Conservation (phyloP, 108 stramenopile genomes). For the Cyclotella kingstonii region DNA sequence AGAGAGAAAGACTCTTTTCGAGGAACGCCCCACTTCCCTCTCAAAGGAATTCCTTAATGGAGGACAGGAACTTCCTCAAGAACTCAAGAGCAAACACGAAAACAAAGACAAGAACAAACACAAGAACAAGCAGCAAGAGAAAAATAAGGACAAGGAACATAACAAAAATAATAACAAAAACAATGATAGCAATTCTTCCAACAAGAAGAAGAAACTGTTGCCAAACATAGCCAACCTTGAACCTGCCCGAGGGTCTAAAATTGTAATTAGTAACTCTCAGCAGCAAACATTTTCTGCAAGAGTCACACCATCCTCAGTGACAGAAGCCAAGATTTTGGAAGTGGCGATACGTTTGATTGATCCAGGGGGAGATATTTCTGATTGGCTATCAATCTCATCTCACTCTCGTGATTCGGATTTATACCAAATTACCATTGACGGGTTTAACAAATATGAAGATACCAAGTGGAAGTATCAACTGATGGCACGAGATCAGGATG, state of each 20-base stretch:
- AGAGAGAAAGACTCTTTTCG: no score
- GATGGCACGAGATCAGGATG: slow-evolving; percentile 16
- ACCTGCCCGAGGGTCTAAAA: slow-evolving; percentile 3
- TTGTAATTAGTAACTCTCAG: neutral
- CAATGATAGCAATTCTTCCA: neutral
- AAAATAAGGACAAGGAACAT: slow-evolving; percentile 12
- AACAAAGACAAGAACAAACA: neutral
- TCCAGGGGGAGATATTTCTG: slow-evolving; percentile 1
- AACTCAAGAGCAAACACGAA: no score
- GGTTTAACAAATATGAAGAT: slow-evolving; percentile 11
- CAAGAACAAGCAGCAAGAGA: slow-evolving; percentile 8
- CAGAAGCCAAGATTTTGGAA: neutral
- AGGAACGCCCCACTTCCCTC: no score
- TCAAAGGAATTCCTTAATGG: neutral
- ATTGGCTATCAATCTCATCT: slow-evolving; percentile 17
- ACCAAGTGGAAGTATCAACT: slow-evolving; percentile 27
- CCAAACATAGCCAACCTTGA: neutral
- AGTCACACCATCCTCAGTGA: slow-evolving; percentile 9
- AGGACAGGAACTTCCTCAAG: slow-evolving; percentile 2
- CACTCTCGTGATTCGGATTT: neutral
- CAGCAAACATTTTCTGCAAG: slow-evolving; percentile 13
- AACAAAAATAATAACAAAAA: neutral
- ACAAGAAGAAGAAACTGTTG: slow-evolving; percentile 3
- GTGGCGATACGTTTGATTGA: slow-evolving; percentile 23
- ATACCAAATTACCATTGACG: slow-evolving; percentile 38